Percentiles rank a stretch among this genome's conserved stretches.
Evolutionary conservation across 805 yeast genomes (phyloP).

Genomic region (Metschnikowia vanudenii): DNA sequence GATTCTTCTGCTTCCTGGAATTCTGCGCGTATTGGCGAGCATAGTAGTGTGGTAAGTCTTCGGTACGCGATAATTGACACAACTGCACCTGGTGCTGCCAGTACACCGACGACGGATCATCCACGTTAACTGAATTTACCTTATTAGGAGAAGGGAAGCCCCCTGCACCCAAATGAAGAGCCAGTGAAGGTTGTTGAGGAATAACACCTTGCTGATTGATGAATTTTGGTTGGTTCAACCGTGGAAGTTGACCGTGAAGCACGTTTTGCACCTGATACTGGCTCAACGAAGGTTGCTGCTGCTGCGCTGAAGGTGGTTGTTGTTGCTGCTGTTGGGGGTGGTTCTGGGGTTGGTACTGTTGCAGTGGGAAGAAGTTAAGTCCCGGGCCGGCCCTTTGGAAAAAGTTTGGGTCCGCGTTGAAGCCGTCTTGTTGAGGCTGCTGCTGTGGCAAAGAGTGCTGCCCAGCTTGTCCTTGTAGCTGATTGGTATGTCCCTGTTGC

Average conservation of each 20-base stretch:
- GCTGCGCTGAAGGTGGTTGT: constrained; percentile 14
- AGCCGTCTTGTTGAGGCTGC: constrained; percentile 27
- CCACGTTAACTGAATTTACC: constrained; percentile 31
- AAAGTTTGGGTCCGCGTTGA: constrained; percentile 24
- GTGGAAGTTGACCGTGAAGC: constrained; percentile 25
- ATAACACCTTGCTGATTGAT: constrained; percentile 15
- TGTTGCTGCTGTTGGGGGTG: constrained; percentile 26
- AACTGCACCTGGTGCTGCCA: constrained; percentile 84
- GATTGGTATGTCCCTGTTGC: constrained; percentile 39
- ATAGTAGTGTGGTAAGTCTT: constrained; percentile 72
- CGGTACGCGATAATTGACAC: constrained; percentile 63
- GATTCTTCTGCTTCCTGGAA: constrained; percentile 48
- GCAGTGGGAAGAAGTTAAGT: constrained; percentile 23
- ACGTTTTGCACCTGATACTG: constrained; percentile 18
- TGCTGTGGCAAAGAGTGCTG: constrained; percentile 29
- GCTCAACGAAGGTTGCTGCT: constrained; percentile 13
- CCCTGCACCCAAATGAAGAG: constrained; percentile 15
- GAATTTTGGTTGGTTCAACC: constrained; percentile 22
- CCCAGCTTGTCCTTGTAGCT: constrained; percentile 23
- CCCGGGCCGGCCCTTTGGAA: constrained; percentile 24
- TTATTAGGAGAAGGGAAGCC: constrained; percentile 25
- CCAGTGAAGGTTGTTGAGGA: constrained; percentile 16
- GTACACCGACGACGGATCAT: constrained; percentile 44
- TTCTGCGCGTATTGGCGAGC: constrained; percentile 79
- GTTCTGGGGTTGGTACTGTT: constrained; percentile 29